Percentiles rank a stretch among this genome's conserved stretches.
Conservation (phyloP, 192 early-diverging fungal species). For the Lobosporangium transversale region DNA sequence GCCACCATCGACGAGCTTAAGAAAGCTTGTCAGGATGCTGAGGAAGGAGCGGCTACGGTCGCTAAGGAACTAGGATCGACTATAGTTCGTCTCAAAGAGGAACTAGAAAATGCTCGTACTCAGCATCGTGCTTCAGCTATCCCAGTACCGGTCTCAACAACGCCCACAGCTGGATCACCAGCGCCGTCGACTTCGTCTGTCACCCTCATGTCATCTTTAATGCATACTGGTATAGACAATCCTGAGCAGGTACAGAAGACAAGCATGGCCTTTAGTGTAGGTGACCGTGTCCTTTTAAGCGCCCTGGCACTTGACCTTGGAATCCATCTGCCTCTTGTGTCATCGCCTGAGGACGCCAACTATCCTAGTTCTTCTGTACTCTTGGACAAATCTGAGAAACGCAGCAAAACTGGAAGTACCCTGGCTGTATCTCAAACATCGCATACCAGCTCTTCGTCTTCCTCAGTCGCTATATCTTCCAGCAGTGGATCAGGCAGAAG, state of each 20-base stretch:
- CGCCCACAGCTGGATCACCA: slow-evolving; percentile 5
- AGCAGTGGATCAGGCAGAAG: slow-evolving; percentile 18
- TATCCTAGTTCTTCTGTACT: slow-evolving; percentile 37
- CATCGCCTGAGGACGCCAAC: background rate
- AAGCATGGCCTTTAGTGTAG: background rate
- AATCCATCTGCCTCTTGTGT: slow-evolving; percentile 29
- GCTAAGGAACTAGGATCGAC: slow-evolving; percentile 10
- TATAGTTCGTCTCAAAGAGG: slow-evolving; percentile 12
- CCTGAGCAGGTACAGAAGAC: background rate
- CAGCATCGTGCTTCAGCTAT: slow-evolving; percentile 35
- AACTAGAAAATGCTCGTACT: slow-evolving; percentile 19
- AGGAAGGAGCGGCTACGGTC: background rate
- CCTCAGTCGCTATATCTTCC: background rate
- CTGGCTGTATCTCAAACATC: slow-evolving; percentile 9
- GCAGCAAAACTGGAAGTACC: slow-evolving; percentile 2
- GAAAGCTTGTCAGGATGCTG: slow-evolving; percentile 13
- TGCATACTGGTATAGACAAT: background rate
- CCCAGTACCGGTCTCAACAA: slow-evolving; percentile 21
- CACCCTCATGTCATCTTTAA: slow-evolving; percentile 11
- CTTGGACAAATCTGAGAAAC: slow-evolving; percentile 30
- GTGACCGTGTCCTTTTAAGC: slow-evolving; percentile 25
- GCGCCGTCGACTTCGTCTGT: slow-evolving; percentile 8
- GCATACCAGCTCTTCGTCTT: slow-evolving; percentile 3
- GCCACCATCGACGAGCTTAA: slow-evolving; percentile 25
- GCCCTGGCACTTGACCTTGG: slow-evolving; percentile 41